Conservation (phyloP, 352 stramenopile species). For the Phytophthora pinifolia region DNA sequence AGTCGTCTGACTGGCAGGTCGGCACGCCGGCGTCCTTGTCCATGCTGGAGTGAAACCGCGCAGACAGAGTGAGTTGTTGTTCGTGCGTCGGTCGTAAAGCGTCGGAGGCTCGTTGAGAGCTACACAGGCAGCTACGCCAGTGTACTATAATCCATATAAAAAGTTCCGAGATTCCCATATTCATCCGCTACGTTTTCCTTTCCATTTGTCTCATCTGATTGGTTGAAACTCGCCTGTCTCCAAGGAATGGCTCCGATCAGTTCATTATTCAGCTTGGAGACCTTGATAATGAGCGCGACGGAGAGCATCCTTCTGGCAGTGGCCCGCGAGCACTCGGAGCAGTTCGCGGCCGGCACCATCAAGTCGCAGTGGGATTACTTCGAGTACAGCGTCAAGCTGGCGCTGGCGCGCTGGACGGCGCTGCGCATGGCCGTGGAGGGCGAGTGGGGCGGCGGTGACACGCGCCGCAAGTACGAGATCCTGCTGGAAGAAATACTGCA, state of each 20-base stretch:
- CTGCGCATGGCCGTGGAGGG: slow-evolving; percentile 84
- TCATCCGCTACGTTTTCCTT: background rate
- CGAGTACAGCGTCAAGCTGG: slow-evolving; percentile 80
- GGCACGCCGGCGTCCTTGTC: slow-evolving; percentile 28
- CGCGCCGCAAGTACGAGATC: slow-evolving; percentile 79
- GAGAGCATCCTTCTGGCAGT: slow-evolving; percentile 58
- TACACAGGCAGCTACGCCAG: slow-evolving; percentile 23
- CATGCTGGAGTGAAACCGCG: slow-evolving; percentile 18
- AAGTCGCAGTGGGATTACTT: slow-evolving; percentile 85
- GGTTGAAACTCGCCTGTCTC: slow-evolving; percentile 4
- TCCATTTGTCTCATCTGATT: slow-evolving; percentile 7
- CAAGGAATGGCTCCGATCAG: slow-evolving; percentile 24
- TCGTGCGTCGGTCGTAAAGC: slow-evolving; percentile 27
- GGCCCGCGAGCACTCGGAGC: slow-evolving; percentile 53
- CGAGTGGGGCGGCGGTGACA: slow-evolving; percentile 83
- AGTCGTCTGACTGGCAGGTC: slow-evolving; percentile 26
- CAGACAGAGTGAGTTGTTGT: slow-evolving; percentile 12
- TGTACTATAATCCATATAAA: slow-evolving; percentile 34
- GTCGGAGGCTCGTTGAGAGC: slow-evolving; percentile 31
- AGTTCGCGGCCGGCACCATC: slow-evolving; percentile 52
- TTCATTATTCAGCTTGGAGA: background rate
- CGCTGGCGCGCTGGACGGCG: slow-evolving; percentile 76
- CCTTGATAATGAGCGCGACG: slow-evolving; percentile 33
- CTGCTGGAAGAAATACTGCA: slow-evolving; percentile 77
- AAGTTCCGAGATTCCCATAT: slow-evolving; percentile 4